phyloP scores from a whole-genome alignment of 306 rosid genomes.

The Vicia villosa region DNA sequence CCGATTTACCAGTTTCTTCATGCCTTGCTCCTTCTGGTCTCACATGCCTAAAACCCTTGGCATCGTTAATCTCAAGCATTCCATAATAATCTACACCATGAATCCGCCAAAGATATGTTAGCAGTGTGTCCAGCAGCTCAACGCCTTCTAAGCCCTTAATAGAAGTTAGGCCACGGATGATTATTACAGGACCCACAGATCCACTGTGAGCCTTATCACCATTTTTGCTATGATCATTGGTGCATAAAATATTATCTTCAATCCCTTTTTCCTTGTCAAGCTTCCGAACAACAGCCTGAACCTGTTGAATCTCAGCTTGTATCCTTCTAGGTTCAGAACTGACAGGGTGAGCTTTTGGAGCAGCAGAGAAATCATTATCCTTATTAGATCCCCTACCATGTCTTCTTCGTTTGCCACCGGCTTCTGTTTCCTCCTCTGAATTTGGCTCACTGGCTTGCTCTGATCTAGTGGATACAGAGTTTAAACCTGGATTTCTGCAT shows the following conservation, averaged over 20 bases:
- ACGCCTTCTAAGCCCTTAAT: slow-evolving; percentile 95
- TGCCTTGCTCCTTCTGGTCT: slow-evolving; percentile 66
- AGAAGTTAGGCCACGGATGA: slow-evolving; percentile 81
- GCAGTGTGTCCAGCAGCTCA: slow-evolving; percentile 88
- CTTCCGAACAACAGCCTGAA: slow-evolving; percentile 81
- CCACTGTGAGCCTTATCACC: slow-evolving; percentile 77
- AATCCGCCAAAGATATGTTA: slow-evolving; percentile 94
- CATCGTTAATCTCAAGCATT: slow-evolving; percentile 77
- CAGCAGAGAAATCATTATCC: slow-evolving; percentile 77
- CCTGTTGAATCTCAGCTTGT: slow-evolving; percentile 78
- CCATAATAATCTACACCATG: slow-evolving; percentile 97
- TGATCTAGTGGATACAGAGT: slow-evolving; percentile 59
- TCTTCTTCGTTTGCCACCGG: slow-evolving; percentile 72
- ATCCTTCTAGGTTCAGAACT: slow-evolving; percentile 80
- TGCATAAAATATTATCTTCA: slow-evolving; percentile 74
- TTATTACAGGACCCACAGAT: slow-evolving; percentile 82
- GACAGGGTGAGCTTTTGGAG: slow-evolving; percentile 84
- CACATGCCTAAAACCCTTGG: slow-evolving; percentile 92
- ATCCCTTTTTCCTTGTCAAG: slow-evolving; percentile 92
- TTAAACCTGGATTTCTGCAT: slow-evolving; percentile 80
- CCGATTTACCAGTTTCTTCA: slow-evolving; percentile 52
- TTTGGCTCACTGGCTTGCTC: slow-evolving; percentile 85
- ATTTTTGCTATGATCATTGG: slow-evolving; percentile 64
- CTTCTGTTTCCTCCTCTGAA: slow-evolving; percentile 90
- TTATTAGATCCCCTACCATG: slow-evolving; percentile 74